phyloP scores from a whole-genome alignment of 202 grass and related monocot genomes.

The Digitaria exilis region DNA sequence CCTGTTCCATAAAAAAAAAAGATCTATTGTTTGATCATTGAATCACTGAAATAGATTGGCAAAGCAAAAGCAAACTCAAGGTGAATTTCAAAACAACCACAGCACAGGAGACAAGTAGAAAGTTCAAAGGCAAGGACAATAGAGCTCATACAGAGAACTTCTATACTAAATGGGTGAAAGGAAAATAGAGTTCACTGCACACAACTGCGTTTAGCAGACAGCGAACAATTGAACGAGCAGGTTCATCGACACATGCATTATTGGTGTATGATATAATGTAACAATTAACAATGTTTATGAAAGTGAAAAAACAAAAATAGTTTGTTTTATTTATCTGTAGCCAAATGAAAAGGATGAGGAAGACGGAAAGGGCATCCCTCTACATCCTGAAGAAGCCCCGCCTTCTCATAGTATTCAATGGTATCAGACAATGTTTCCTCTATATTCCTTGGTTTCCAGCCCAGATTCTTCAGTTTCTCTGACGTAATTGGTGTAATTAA shows the following conservation, averaged over 20 bases:
- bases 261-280: neutral
- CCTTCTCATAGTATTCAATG: constrained; percentile 36
- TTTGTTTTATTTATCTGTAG: constrained; percentile 10
- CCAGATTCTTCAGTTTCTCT: constrained; percentile 42
- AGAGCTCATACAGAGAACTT: neutral
- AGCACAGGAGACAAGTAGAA: neutral
- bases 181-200: neutral
- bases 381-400: constrained; percentile 37
- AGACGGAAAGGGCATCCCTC: constrained; percentile 18
- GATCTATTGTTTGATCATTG: neutral
- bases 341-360: constrained; percentile 20
- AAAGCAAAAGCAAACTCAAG: neutral
- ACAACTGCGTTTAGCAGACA: neutral
- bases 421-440: constrained; percentile 39
- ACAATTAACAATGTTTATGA: neutral
- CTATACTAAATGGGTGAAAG: neutral
- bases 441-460: constrained; percentile 46
- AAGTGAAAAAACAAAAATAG: neutral
- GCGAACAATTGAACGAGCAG: neutral
- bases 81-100: neutral
- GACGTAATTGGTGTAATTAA: constrained; percentile 19
- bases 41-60: neutral
- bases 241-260: neutral
- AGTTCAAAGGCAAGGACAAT: neutral
- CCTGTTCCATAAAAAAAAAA: too few species aligned